These are phyloP conservation scores for Cicer yamashitae DNA, from an alignment of 306 rosid genomes.

Conservation along the genomic window DNA sequence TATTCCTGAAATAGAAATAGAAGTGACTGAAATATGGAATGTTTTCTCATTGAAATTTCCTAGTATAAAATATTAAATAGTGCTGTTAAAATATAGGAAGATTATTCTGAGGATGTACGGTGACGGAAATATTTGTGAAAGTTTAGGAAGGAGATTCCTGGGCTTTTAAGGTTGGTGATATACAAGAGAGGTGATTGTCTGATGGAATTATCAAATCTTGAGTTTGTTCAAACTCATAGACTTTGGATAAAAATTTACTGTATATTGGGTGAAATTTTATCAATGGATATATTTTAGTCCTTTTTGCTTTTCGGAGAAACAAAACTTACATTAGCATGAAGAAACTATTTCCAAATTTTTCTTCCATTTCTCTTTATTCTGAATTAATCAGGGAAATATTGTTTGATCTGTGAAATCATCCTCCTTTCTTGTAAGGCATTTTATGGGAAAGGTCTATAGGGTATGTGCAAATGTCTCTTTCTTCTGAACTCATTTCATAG, in stretches of 20 bases:
- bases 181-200: neutral
- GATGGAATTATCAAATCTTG: neutral
- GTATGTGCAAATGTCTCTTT: neutral
- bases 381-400: neutral
- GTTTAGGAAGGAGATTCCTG: neutral
- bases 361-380: neutral
- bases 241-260: neutral
- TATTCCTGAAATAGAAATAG: neutral
- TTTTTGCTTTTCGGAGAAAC: slow-evolving; percentile 4
- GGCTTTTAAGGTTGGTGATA: neutral
- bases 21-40: slow-evolving; percentile 13
- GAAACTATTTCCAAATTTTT: slow-evolving; percentile 1
- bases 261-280: neutral
- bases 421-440: neutral
- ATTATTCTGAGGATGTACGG: neutral
- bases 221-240: neutral
- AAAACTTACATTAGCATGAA: neutral
- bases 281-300: neutral
- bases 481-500: neutral
- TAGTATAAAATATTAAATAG: neutral
- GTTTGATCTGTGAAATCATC: slow-evolving; percentile 5
- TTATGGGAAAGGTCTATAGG: neutral
- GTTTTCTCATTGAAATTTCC: neutral
- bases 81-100: slow-evolving; percentile 1
- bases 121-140: neutral